phyloP scores from a whole-genome alignment of 2,329 filamentous ascomycete genomes.

The Diaporthe citriasiana region DNA sequence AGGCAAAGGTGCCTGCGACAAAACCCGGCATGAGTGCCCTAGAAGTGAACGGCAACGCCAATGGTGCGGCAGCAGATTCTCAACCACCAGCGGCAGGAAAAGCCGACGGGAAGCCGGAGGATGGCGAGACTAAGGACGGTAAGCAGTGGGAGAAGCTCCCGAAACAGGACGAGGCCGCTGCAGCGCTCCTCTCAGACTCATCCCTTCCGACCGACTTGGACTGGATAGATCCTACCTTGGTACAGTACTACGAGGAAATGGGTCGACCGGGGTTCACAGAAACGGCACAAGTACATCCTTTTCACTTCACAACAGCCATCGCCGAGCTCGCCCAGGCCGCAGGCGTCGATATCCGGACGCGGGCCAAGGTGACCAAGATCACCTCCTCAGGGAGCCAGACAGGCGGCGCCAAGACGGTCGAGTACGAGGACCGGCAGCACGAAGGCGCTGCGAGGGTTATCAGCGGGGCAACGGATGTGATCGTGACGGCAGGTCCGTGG shows the following conservation, averaged over 20 bases:
- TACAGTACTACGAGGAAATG: conserved; percentile 85
- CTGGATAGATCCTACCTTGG: conserved; percentile 80
- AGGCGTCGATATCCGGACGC: conserved; percentile 77
- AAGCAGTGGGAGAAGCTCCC: conserved; percentile 74
- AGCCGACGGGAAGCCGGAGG: conserved; percentile 9
- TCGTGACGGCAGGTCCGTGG: conserved; percentile 64
- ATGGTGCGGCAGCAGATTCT: conserved; percentile 21
- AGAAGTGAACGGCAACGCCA: conserved; percentile 17
- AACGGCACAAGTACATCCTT: conserved; percentile 95
- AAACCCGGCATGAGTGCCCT: conserved; percentile 34
- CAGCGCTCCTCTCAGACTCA: conserved; percentile 64
- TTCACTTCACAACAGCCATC: conserved; percentile 89
- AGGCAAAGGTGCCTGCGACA: conserved; percentile 36
- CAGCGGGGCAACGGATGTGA: conserved; percentile 64
- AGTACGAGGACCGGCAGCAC: conserved; percentile 66
- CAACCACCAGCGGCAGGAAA: background rate
- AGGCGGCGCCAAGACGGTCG: conserved; percentile 68
- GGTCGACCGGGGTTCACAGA: conserved; percentile 75
- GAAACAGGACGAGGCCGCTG: conserved; percentile 68
- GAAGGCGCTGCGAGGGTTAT: conserved; percentile 54
- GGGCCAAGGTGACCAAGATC: conserved; percentile 77
- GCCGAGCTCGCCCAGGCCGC: conserved; percentile 79
- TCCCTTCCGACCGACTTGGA: conserved; percentile 83
- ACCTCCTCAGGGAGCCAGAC: conserved; percentile 59
- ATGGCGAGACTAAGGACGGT: conserved; percentile 46